These are phyloP conservation scores for Adansonia digitata DNA, from an alignment of 345 rosid species.

Conservation along the genomic window DNA sequence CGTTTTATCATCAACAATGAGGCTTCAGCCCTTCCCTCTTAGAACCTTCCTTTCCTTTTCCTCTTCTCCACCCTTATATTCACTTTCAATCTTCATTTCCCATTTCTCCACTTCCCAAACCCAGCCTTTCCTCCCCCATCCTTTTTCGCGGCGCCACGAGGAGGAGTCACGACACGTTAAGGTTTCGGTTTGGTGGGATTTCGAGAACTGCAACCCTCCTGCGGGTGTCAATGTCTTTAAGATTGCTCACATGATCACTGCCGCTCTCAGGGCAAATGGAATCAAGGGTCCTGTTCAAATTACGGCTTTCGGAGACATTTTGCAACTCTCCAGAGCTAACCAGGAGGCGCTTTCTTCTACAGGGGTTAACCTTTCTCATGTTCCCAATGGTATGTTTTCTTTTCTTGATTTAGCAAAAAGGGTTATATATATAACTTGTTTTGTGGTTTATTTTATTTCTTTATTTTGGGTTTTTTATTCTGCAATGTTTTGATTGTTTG, in stretches of 20 bases:
- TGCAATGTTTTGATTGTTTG: not conserved
- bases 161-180: conserved; percentile 46
- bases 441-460: not conserved
- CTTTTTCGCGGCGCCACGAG: conserved; percentile 26
- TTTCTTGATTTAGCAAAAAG: not conserved
- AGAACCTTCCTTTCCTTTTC: conserved; percentile 24
- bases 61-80: not conserved
- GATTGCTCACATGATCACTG: conserved; percentile 46
- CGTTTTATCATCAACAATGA: too few species aligned
- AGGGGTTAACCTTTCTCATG: conserved; percentile 66
- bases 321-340: conserved; percentile 55
- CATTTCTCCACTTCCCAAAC: conserved; percentile 29
- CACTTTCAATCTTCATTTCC: conserved; percentile 25
- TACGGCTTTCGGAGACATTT: conserved; percentile 70
- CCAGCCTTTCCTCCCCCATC: not conserved
- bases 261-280: conserved; percentile 58
- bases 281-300: conserved; percentile 87
- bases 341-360: conserved; percentile 72
- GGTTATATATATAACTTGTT: too few species aligned
- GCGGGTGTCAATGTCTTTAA: conserved; percentile 53
- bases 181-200: conserved; percentile 95
- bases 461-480: not conserved
- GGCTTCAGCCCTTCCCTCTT: conserved; percentile 18
- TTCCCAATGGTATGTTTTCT: conserved; percentile 52
- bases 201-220: conserved; percentile 78